Evolutionary conservation across 345 rosid genomes (phyloP).

Genomic region (Pistacia atlantica): DNA sequence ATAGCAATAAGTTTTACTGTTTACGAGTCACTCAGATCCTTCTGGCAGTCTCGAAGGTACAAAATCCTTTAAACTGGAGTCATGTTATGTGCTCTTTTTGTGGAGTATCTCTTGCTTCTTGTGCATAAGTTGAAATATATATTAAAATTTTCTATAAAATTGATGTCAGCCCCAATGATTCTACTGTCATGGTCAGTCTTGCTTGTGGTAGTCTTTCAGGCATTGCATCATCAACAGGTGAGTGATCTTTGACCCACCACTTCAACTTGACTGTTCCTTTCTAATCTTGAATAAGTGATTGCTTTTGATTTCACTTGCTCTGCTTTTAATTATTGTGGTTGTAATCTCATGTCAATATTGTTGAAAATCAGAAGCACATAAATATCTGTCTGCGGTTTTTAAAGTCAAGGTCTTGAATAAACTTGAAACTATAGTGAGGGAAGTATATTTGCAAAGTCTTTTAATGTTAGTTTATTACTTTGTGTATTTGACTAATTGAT

Average conservation of each 20-base stretch:
- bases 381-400: neutral
- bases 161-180: constrained; percentile 68
- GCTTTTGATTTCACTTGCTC: neutral
- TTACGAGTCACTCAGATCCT: constrained; percentile 68
- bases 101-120: neutral
- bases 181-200: constrained; percentile 59
- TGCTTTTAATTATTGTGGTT: neutral
- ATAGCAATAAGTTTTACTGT: constrained; percentile 89
- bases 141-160: constrained; percentile 5
- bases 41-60: constrained; percentile 77
- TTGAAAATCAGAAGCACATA: constrained; percentile 4
- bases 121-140: neutral
- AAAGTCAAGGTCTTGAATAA: neutral
- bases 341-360: neutral
- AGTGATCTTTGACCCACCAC: constrained; percentile 12
- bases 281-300: neutral
- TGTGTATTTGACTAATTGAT: constrained; percentile 1
- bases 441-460: neutral
- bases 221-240: constrained; percentile 90
- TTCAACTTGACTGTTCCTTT: neutral
- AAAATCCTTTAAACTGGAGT: neutral
- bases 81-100: neutral
- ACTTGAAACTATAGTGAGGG: neutral
- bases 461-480: neutral
- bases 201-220: constrained; percentile 95